Percentiles rank a stretch among this genome's conserved stretches.
Conservation (phyloP, 2,329 filamentous ascomycete genomes). For the Penicillium palitans region DNA sequence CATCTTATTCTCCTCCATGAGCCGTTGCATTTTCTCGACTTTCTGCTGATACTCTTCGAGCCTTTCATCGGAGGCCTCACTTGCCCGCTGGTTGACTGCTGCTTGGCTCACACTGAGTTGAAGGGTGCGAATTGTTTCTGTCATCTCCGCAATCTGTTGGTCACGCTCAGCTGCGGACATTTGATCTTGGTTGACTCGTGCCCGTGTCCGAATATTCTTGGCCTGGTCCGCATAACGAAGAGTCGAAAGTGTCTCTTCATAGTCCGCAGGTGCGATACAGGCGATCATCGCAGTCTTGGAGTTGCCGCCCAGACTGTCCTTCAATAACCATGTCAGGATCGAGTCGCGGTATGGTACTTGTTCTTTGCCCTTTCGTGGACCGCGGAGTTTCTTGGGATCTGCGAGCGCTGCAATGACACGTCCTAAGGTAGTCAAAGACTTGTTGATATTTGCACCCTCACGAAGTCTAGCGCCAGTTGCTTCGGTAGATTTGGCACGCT, state of each 20-base stretch:
- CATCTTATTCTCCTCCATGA: conserved; percentile 92
- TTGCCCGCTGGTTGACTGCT: conserved; percentile 70
- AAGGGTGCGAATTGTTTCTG: conserved; percentile 83
- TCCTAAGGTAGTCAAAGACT: conserved; percentile 91
- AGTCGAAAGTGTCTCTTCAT: conserved; percentile 94
- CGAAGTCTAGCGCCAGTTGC: conserved; percentile 87
- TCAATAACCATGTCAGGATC: conserved; percentile 79
- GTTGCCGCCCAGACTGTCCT: conserved; percentile 94
- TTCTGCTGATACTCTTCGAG: conserved; percentile 93
- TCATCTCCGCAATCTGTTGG: conserved; percentile 91
- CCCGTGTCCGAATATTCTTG: conserved; percentile 92
- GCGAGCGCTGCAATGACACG: conserved; percentile 92
- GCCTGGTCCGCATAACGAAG: conserved; percentile 96
- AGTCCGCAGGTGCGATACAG: conserved; percentile 91
- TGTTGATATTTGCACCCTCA: conserved; percentile 98
- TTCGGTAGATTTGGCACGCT: conserved; percentile 92
- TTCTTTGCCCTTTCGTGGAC: conserved; percentile 63
- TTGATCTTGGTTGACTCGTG: conserved; percentile 92
- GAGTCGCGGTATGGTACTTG: conserved; percentile 93
- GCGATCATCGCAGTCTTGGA: conserved; percentile 99
- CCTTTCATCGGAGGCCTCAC: conserved; percentile 74
- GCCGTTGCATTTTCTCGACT: conserved; percentile 83
- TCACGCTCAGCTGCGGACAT: conserved; percentile 91
- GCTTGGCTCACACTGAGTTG: conserved; percentile 71
- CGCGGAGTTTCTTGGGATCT: conserved; percentile 64